These are phyloP conservation scores for Talaromyces trachyspermus DNA, from an alignment of 495 filamentous ascomycete genomes.

Conservation along the genomic window DNA sequence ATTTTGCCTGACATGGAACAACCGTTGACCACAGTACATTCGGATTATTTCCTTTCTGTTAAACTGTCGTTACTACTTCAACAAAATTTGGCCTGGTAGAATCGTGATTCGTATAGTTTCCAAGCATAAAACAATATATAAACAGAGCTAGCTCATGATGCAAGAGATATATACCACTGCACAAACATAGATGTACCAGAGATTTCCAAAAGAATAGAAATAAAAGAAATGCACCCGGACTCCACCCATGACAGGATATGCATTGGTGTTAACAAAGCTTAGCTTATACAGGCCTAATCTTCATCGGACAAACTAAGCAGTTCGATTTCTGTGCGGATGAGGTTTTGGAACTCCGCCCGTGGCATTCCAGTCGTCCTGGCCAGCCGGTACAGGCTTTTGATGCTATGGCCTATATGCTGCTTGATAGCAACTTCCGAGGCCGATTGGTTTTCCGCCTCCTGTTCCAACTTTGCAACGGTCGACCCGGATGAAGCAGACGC, in stretches of 20 bases:
- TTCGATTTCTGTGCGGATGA: constrained; percentile 76
- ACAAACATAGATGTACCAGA: too few relatives aligned
- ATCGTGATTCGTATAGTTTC: background rate
- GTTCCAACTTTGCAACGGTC: constrained; percentile 59
- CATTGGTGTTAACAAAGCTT: background rate
- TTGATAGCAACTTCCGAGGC: constrained; percentile 73
- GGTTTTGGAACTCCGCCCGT: constrained; percentile 70
- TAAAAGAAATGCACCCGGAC: too few relatives aligned
- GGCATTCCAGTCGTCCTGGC: constrained; percentile 75
- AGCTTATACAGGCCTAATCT: constrained; percentile 27
- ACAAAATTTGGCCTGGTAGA: too few relatives aligned
- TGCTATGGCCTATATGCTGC: constrained; percentile 79
- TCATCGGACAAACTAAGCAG: constrained; percentile 69
- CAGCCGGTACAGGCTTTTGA: constrained; percentile 82
- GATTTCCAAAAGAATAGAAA: too few relatives aligned
- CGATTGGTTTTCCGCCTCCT: constrained; percentile 53
- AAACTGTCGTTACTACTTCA: too few relatives aligned
- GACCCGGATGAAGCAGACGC: constrained; percentile 48
- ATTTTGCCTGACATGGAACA: too few relatives aligned
- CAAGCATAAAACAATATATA: background rate
- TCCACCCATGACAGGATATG: too few relatives aligned
- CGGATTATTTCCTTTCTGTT: too few relatives aligned
- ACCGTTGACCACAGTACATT: too few relatives aligned
- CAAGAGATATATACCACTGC: constrained; percentile 1
- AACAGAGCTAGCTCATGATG: background rate